Conservation (phyloP, 768 basidiomycete genomes). For the Lentinula raphanica region DNA sequence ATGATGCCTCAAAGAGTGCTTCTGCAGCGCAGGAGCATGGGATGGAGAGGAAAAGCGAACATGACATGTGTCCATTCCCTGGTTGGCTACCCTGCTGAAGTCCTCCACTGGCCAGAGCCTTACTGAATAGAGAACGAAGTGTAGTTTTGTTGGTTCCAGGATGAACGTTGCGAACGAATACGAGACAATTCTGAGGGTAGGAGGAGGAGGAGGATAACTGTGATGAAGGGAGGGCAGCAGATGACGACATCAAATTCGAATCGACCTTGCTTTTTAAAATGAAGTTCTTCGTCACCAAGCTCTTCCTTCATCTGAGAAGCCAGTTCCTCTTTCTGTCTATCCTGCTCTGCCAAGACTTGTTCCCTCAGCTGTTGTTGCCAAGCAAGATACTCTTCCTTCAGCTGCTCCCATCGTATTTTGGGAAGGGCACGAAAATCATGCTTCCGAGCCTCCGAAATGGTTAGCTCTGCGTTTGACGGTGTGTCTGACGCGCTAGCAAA, state of each 20-base stretch:
- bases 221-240: not conserved
- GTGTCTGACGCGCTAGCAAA: not conserved
- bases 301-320: not conserved
- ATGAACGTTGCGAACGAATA: constrained; percentile 68
- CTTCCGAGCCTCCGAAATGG: constrained; percentile 43
- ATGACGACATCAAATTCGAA: not conserved
- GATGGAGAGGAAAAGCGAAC: constrained; percentile 56
- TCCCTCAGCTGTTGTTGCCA: constrained; percentile 54
- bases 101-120: constrained; percentile 26
- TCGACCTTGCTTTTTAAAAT: not conserved
- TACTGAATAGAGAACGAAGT: constrained; percentile 52
- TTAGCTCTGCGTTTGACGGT: not conserved
- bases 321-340: constrained; percentile 19
- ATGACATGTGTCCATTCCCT: constrained; percentile 68
- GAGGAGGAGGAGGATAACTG: not conserved
- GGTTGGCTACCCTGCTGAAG: not conserved
- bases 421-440: constrained; percentile 56
- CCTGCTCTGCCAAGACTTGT: constrained; percentile 24
- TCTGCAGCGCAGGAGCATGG: constrained; percentile 39
- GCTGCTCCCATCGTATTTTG: constrained; percentile 56
- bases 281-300: not conserved
- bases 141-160: constrained; percentile 79
- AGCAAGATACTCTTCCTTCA: constrained; percentile 66
- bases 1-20: constrained; percentile 34
- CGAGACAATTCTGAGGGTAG: constrained; percentile 57